A percentile compares a stretch with the other conserved stretches of the same genome.
These are phyloP conservation scores for Babesia bigemina DNA, from an alignment of 169 alveolate genomes.

Conservation along the genomic window DNA sequence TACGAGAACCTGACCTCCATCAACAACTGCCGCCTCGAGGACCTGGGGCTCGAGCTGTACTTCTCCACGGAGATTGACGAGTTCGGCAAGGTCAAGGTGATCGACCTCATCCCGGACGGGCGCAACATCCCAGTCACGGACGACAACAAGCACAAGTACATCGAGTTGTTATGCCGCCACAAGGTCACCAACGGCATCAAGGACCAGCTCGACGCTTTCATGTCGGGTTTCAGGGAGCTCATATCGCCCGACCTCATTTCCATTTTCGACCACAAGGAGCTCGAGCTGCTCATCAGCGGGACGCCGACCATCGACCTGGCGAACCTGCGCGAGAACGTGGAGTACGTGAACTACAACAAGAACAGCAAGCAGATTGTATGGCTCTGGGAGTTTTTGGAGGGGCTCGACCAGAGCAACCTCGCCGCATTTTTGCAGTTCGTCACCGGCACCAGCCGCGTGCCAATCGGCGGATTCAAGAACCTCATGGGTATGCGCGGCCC, in stretches of 20 bases:
- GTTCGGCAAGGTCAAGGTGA: conserved; percentile 91
- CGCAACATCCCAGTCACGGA: conserved; percentile 89
- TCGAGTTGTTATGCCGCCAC: conserved; percentile 91
- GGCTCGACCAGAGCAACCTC: conserved; percentile 89
- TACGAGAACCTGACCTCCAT: conserved; percentile 93
- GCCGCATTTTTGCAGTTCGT: conserved; percentile 90
- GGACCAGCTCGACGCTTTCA: conserved; percentile 94
- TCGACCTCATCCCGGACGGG: conserved; percentile 96
- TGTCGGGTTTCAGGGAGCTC: conserved; percentile 96
- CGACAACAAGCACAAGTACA: conserved; percentile 93
- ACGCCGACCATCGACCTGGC: conserved; percentile 97
- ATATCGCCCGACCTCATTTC: conserved; percentile 93
- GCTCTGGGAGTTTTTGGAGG: conserved; percentile 93
- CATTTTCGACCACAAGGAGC: conserved; percentile 94
- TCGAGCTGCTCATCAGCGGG: conserved; percentile 96
- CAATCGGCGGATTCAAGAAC: conserved; percentile 97
- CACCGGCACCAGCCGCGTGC: conserved; percentile 90
- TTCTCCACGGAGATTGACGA: conserved; percentile 92
- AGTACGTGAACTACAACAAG: conserved; percentile 91
- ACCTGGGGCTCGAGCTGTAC: conserved; percentile 85
- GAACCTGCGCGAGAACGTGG: conserved; percentile 94
- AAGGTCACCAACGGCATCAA: conserved; percentile 92
- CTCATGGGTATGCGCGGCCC: conserved; percentile 99
- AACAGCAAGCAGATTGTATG: conserved; percentile 87
- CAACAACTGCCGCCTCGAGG: conserved; percentile 90